Evolutionary conservation across 2,329 filamentous ascomycete genomes (phyloP), one percentile per base, ranked within the genome.

Genomic region (Penicillium sp.): DNA sequence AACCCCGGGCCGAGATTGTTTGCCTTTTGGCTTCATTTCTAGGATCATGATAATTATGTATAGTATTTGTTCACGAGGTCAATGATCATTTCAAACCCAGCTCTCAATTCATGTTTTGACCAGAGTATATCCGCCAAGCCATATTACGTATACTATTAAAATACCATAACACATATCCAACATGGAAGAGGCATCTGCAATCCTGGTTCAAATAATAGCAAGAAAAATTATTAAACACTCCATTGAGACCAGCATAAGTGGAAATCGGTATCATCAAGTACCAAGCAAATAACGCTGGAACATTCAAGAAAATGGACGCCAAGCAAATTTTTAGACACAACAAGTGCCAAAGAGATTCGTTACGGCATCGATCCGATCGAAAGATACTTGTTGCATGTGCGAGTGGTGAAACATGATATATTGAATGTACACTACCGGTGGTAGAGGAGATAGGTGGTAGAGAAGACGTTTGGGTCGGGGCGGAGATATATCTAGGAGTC

Each of bases 291-390:
- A 39, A 23, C n/a, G 2, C n/a, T 34, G 31, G 31, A 21, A 23
- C n/a, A 6, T 34, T 34, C 5, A 16, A 39, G 15, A 13, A 39
- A 21, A 6, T 21, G 10, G 13, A 39, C 36, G 36, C 36, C 36
- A 13, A 16, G 7, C 16, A 39, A 39, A 16, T 12, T 18, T 39
- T 39, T 39, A 10, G 18, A 18, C 6, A n/a, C 21, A 44, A 10
- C 29, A 43, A 42, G 36, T 33, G 47, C 16, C 26, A 61, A 63
- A 48, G 54, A 64, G 52, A 64, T 60, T 61, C 60, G 60, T 62
- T 16, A 52, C 49, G 49, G 44, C 55, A 54, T 63, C 46, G 42
- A 48, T 44, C 21, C 48, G 58, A 52, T 29, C 24, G 28, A 33
- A 15, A 16, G 16, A 21, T 39, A 18, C 36, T 39, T 39, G 36